Evolutionary conservation across 495 filamentous ascomycete species (phyloP), one percentile per base, ranked within the genome.

Genomic region (Aspergillus ellipticus): DNA sequence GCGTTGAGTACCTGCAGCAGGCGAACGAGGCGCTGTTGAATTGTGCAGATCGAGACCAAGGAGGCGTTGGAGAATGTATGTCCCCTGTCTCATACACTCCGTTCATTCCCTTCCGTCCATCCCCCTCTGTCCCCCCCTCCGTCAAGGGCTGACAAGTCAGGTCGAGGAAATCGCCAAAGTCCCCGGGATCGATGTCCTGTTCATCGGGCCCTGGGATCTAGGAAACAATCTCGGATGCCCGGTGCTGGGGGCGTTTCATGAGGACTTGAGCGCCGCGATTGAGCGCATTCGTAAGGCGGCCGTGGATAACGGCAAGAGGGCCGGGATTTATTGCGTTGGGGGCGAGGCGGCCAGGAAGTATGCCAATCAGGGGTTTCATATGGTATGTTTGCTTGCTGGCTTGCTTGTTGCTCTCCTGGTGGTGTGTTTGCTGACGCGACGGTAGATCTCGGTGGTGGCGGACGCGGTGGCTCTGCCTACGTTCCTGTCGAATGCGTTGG

Each of bases 41-140:
- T 90, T 62, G 81, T 92, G 26, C 90, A 94, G 74, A 92, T 94
- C 53, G 90, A 95, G 70, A 94, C 90, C 0, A 76, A 75, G 57
- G 85, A 85, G 60, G 89, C 88, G 0, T 94, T 41, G 81, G n/a
- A 88, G 3, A 75, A 82, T 54, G 58, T 61, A 28, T 28, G 3
- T 28, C 24, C 24, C 3, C 3, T 41, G n/a, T n/a, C n/a, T n/a
- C n/a, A n/a, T n/a, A n/a, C n/a, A n/a, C n/a, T n/a, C n/a, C n/a
- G n/a, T n/a, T n/a, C n/a, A n/a, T n/a, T n/a, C n/a, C n/a, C n/a
- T n/a, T n/a, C n/a, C n/a, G n/a, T n/a, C n/a, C n/a, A n/a, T n/a
- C n/a, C n/a, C n/a, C n/a, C n/a, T n/a, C n/a, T n/a, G n/a, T n/a
- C n/a, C n/a, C n/a, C n/a, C n/a, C n/a, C n/a, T n/a, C n/a, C n/a